Evolutionary conservation across 768 basidiomycete genomes (phyloP), one percentile per base, ranked within the genome.

Genomic region (Macrocybe gigantea): DNA sequence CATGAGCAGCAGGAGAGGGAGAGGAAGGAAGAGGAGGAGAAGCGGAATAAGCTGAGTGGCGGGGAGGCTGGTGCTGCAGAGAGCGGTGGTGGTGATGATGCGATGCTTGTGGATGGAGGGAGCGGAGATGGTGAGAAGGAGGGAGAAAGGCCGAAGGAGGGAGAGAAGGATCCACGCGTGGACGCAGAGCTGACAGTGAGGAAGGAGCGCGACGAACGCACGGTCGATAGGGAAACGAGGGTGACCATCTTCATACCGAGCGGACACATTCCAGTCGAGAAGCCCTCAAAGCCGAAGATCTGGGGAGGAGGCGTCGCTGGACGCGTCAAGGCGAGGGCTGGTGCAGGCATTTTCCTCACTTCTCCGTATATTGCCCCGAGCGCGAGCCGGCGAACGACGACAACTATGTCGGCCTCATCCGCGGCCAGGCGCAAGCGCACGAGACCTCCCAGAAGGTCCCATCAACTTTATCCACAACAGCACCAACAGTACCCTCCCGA

Each of bases 251-350:
- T 83, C 57, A 73, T 88, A 49, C 83, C 86, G 0, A 65, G 69
- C 15, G 72, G 74, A 1, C 76, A 77, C 56, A 69, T 88, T 14
- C 85, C 84, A 0, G 64, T 71, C 10, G 64, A 72, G 41, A 73
- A 77, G 44, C 83, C 83, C 9, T 51, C 61, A 5, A 74, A 60
- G 5, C 80, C 79, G 10, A 74, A 73, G n/a, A 70, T 88, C 13
- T 88, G 85, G 85, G 85, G 85, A 44, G 85, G 82, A 14, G 84
- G 82, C 6, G 61, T 75, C 33, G 71, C 54, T 58, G 72, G 52
- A 53, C 76, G 45, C 8, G 22, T 22, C 22, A 22, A 22, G 22
- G 22, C 22, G 22, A 22, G 22, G 22, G 22, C 22, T 22, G 22
- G 42, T 32, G 29, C 35, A 44, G 13, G 42, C 42, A 13, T 5